Evolutionary conservation across 495 filamentous ascomycete species (phyloP), one percentile per base, ranked within the genome.

Genomic region (Penicillium malachiteum): DNA sequence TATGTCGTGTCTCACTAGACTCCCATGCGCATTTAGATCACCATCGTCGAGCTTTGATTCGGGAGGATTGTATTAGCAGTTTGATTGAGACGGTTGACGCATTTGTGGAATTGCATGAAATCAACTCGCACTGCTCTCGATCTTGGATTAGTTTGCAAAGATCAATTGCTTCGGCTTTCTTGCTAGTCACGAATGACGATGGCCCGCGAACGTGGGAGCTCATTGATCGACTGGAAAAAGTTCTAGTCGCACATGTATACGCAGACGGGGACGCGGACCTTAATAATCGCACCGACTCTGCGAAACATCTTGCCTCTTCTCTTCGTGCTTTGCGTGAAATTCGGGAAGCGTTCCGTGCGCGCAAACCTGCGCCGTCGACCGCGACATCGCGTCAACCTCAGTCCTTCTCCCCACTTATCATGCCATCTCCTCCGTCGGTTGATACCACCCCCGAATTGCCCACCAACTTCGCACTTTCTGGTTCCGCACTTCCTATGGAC

Each of bases 1-100:
- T 86, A 32, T 84, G 81, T 58, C 78, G 82, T 8, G 76, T 78
- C 11, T 79, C 81, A 0, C 70, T 86, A 48, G 80, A 79, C 43
- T 75, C 78, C 11, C 74, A 75, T 49, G 63, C 63, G 3, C 59
- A 65, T 34, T 37, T 74, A 42, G 65, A 70, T 26, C 68, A 69
- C 1, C 57, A 71, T 2, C 66, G 67, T 14, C 68, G 70, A 13
- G 60, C 58, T 12, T 33, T 67, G 12, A 69, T 85, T 52, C 75
- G 75, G 10, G 71, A 76, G 41, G 74, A 78, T 13, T 79, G 76
- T 43, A 57, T 80, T 38, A 46, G 44, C 12, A 77, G 71, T 50
- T 57, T 80, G 47, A 63, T 74, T 34, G 60, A 60, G 51, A 79
- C 75, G 16, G 64, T 80, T 30, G 71, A 76, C 38, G 69, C 74